Percentiles rank a stretch among this genome's conserved stretches.
These are phyloP conservation scores for Nevesoporus exiguus DNA, from an alignment of 768 basidiomycete species.

Conservation along the genomic window DNA sequence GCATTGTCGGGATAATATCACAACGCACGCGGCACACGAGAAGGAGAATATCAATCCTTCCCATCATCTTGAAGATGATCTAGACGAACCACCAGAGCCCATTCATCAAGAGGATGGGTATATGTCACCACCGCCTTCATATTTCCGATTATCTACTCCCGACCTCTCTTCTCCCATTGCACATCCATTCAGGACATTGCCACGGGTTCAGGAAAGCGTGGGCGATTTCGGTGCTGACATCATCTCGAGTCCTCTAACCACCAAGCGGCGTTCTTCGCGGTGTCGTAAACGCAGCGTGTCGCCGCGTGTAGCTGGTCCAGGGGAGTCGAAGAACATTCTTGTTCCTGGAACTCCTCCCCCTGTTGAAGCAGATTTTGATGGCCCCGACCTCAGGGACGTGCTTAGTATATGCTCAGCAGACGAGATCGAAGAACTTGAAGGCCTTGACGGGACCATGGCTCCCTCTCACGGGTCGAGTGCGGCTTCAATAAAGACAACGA, in stretches of 20 bases:
- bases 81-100: slow-evolving; percentile 36
- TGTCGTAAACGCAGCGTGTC: slow-evolving; percentile 2
- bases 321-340: slow-evolving; percentile 19
- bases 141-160: slow-evolving; percentile 46
- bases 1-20: slow-evolving; percentile 44
- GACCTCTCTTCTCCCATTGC: slow-evolving; percentile 65
- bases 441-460: slow-evolving; percentile 26
- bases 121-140: slow-evolving; percentile 63
- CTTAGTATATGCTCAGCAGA: slow-evolving; percentile 43
- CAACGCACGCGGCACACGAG: slow-evolving; percentile 33
- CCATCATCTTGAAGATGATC: slow-evolving; percentile 39
- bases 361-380: slow-evolving; percentile 17
- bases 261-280: slow-evolving; percentile 17
- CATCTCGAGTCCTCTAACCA: slow-evolving; percentile 31
- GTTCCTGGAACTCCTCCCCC: slow-evolving; percentile 30
- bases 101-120: slow-evolving; percentile 82
- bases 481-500: slow-evolving; percentile 13
- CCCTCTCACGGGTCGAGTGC: slow-evolving; percentile 38
- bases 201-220: slow-evolving; percentile 3
- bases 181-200: slow-evolving; percentile 23
- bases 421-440: slow-evolving; percentile 41
- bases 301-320: neutral
- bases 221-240: slow-evolving; percentile 53
- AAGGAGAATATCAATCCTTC: slow-evolving; percentile 40
- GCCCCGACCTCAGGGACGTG: slow-evolving; percentile 44